Evolutionary conservation across 805 yeast genomes (phyloP).

Genomic region (Lipomyces anomalus): DNA sequence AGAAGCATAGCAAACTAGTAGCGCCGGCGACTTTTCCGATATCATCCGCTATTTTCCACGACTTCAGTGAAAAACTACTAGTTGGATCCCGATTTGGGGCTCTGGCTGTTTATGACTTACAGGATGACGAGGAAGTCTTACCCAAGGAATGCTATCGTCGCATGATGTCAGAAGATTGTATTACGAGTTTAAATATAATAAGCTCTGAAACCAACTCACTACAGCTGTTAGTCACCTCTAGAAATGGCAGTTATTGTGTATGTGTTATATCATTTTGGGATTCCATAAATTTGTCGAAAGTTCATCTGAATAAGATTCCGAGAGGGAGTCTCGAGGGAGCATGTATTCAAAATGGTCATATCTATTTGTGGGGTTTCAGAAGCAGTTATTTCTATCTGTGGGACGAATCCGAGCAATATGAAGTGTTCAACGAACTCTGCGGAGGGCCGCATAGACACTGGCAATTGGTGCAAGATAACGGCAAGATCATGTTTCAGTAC

Average conservation of each 20-base stretch:
- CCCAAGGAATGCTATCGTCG: constrained; percentile 12
- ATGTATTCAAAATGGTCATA: constrained; percentile 34
- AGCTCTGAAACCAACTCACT: not conserved
- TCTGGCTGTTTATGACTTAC: constrained; percentile 46
- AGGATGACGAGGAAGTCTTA: not conserved
- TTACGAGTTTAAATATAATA: constrained; percentile 1
- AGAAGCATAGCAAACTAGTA: constrained; percentile 38
- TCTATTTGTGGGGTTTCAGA: constrained; percentile 73
- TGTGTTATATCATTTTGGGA: constrained; percentile 3
- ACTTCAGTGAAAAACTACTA: constrained; percentile 38
- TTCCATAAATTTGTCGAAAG: constrained; percentile 25
- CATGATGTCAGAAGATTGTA: constrained; percentile 21
- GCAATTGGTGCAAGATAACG: constrained; percentile 41
- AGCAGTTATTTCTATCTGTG: constrained; percentile 72
- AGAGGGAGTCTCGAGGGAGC: constrained; percentile 79
- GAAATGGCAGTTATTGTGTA: constrained; percentile 15
- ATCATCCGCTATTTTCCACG: constrained; percentile 49
- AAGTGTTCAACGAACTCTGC: constrained; percentile 63
- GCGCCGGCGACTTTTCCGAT: constrained; percentile 48
- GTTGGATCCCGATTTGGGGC: constrained; percentile 73
- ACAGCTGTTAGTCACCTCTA: constrained; percentile 14
- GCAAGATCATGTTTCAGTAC: constrained; percentile 46
- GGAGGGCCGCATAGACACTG: constrained; percentile 92
- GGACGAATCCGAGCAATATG: constrained; percentile 73
- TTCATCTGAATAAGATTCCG: constrained; percentile 58